Conservation (phyloP, 345 rosid genomes). For the Salix viminalis region DNA sequence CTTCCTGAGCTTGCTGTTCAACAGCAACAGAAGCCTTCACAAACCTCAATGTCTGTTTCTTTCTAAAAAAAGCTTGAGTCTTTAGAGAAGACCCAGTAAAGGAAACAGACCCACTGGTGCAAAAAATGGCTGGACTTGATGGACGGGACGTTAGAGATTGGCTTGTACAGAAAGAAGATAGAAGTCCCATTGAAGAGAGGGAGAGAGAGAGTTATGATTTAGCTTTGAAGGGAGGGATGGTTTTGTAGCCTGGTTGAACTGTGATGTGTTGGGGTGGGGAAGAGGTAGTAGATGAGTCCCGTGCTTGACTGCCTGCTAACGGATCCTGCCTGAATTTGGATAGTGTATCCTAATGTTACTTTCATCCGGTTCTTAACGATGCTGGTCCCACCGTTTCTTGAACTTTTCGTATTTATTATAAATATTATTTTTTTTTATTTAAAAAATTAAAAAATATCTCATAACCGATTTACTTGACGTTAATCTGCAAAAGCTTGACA, state of each 20-base stretch:
- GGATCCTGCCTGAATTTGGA: not conserved
- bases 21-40: conserved; percentile 64
- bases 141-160: conserved; percentile 2
- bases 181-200: not conserved
- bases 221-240: conserved; percentile 6
- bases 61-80: conserved; percentile 33
- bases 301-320: not conserved
- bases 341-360: not conserved
- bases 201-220: not conserved
- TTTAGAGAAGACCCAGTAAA: conserved; percentile 42
- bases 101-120: conserved; percentile 12
- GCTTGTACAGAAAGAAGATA: conserved; percentile 2
- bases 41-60: conserved; percentile 26
- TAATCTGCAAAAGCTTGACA: too few relatives aligned
- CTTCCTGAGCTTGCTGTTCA: conserved; percentile 51
- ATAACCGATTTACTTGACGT: too few relatives aligned
- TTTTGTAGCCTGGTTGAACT: not conserved
- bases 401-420: too few relatives aligned
- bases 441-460: too few relatives aligned
- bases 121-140: conserved; percentile 2
- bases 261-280: not conserved
- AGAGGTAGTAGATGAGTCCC: not conserved
- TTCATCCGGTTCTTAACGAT: not conserved
- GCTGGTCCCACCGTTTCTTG: not conserved
- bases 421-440: too few relatives aligned